Base-by-base conservation (phyloP, 352 stramenopile genomes). In the Globisporangium barbulae region DNA sequence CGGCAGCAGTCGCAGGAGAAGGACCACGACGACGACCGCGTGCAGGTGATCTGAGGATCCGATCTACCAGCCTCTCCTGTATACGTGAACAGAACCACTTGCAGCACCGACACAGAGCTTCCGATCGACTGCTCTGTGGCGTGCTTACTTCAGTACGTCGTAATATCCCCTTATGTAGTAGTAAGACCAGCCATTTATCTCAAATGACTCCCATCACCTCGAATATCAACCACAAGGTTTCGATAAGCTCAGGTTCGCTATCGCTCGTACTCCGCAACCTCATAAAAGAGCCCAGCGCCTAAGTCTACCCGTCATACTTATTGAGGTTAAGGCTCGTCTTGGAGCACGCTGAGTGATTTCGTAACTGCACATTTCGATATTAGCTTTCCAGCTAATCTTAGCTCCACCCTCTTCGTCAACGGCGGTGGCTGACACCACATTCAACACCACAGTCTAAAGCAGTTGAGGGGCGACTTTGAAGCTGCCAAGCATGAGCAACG, bases 11-110 rank as follows among this genome's bases (percentile, higher is more conserved):
- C 54, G 8, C 30, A 61, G 31, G 53, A 67, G 28, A 53, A 62
- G 10, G 62, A 59, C n/a, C 19, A 44, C 15, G 53, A 62, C 17
- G 54, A 57, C 45, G 54, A 59, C 12, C 45, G 44, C 25, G 37
- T 54, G 19, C 62, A 68, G n/a, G 54, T 63, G 62, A 59, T 63
- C 39, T 68, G 17, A 48, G 42, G 33, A 39, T 39, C 33, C 9
- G 33, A 39, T 39, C 3, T 39, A 45, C 39, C 39, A 45, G 39
- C 39, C 39, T 4, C 19, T 45, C 15, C 39, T n/a, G 39, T 45
- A 45, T 45, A 13, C 15, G 39, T 45, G 39, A 45, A 47, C 41
- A 47, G 19, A 12, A 22, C 13, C 39, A 59, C 35, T 22, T 7
- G 8, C n/a, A 15, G 8, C n/a, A 19, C 2, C 28, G 35, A 55